Evolutionary conservation across 2,329 filamentous ascomycete species (phyloP).

Genomic region (Fusarium pseudonygamai): DNA sequence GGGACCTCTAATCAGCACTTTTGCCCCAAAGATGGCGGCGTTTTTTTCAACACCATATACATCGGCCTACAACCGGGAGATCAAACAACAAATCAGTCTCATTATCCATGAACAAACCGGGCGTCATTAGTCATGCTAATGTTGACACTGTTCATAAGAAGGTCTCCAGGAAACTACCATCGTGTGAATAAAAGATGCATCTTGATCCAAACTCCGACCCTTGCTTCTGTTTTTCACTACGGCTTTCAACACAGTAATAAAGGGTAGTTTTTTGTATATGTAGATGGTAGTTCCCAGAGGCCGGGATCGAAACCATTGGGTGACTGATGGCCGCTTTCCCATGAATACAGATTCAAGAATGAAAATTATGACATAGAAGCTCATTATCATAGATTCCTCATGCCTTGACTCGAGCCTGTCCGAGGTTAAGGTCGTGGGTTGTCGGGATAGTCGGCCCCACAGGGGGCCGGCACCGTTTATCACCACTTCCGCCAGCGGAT

Average conservation of each 20-base stretch:
- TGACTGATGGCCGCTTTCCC: not conserved
- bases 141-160: not conserved
- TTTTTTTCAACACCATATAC: not conserved
- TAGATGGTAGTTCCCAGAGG: not conserved
- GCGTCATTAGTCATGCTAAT: not conserved
- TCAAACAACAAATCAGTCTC: not conserved
- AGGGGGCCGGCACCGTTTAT: not conserved
- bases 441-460: not conserved
- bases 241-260: not conserved
- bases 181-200: not conserved
- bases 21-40: not conserved
- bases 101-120: not conserved
- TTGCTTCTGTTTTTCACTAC: not conserved
- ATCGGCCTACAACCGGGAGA: not conserved
- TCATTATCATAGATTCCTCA: not conserved
- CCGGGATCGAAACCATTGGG: not conserved
- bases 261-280: not conserved
- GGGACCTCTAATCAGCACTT: not conserved
- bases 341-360: not conserved
- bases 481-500: not conserved
- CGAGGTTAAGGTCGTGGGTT: not conserved
- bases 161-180: not conserved
- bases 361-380: not conserved
- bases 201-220: not conserved
- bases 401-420: not conserved